phyloP scores from a whole-genome alignment of 805 yeast genomes.

The Ascoidea rubescens region DNA sequence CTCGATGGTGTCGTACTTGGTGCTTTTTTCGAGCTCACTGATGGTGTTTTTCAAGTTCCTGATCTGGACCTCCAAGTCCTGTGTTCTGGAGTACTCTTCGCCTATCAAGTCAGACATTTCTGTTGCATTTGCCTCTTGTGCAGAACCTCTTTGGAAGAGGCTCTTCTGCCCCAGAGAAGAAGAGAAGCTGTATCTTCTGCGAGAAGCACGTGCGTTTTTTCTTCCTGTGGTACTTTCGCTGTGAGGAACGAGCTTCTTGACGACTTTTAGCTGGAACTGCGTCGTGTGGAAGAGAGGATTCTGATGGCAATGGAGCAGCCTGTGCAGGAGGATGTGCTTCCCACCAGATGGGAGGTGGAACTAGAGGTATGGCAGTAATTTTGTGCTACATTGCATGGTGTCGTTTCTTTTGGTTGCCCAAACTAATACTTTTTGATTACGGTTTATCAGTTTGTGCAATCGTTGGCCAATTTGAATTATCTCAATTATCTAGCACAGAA shows the following conservation, averaged over 20 bases:
- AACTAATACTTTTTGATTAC: background rate
- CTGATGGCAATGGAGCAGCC: background rate
- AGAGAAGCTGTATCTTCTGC: too few relatives aligned
- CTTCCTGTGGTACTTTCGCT: background rate
- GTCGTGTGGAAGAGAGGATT: background rate
- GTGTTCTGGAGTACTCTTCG: background rate
- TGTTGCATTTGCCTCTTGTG: background rate
- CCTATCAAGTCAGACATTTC: background rate
- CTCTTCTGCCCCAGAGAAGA: too few relatives aligned
- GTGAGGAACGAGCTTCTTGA: background rate
- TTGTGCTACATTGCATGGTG: background rate
- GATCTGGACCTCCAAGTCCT: background rate
- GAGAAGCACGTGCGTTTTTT: background rate
- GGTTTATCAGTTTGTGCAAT: slow-evolving; percentile 47
- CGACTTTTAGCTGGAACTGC: too few relatives aligned
- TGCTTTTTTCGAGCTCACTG: background rate
- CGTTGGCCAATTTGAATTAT: slow-evolving; percentile 64
- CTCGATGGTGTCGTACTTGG: background rate
- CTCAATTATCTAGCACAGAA: slow-evolving; percentile 63
- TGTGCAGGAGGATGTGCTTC: slow-evolving; percentile 18
- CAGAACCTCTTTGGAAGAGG: too few relatives aligned
- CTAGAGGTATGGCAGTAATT: slow-evolving; percentile 34
- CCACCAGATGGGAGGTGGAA: slow-evolving; percentile 75
- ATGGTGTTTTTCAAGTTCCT: background rate
- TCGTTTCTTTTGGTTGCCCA: background rate